A percentile compares a stretch with the other conserved stretches of the same genome.
Conservation (phyloP, 78 protist species). For the Dictyostelium discoideum region dicty_2.7 NC_007089.4:3419001-3419500, state of each 20-base stretch:
- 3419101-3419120: constrained; percentile 22
- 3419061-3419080: constrained; percentile 6
- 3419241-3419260: not conserved
- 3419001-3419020: constrained; percentile 30
- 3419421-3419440: constrained; percentile 11
- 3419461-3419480: constrained; percentile 23
- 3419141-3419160: constrained; percentile 72
- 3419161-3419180: constrained; percentile 46
- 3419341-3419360: constrained; percentile 26
- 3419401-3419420: not conserved
- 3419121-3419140: not conserved
- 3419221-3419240: constrained; percentile 20
- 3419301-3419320: constrained; percentile 30
- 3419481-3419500: not conserved
- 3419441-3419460: constrained; percentile 35
- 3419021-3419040: constrained; percentile 42
- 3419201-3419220: constrained; percentile 39
- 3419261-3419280: constrained; percentile 10
- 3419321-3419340: constrained; percentile 33
- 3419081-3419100: constrained; percentile 36
- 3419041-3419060: constrained; percentile 30
- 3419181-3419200: constrained; percentile 17
- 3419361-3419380: constrained; percentile 26
- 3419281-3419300: constrained; percentile 70
- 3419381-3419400: constrained; percentile 21